Conservation (phyloP, 805 yeast genomes). For the Wickerhamiella nectarea region DNA sequence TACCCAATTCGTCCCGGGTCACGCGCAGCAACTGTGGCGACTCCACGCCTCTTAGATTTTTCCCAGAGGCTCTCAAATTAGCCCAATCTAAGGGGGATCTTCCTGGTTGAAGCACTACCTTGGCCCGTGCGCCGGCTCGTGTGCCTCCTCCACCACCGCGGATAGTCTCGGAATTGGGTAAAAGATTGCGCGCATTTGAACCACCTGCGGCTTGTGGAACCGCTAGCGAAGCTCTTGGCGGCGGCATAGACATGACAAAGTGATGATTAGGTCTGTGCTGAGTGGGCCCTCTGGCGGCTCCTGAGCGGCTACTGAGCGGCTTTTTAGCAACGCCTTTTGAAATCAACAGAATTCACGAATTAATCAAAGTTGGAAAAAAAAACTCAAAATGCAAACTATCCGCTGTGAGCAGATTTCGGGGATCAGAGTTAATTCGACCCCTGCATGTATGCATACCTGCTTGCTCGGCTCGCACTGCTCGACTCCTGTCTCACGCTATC, state of each 20-base stretch:
- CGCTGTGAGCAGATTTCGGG: no score
- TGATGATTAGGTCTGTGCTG: background rate
- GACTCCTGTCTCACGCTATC: no score
- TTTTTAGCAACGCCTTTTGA: no score
- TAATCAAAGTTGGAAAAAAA: no score
- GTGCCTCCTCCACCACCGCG: conserved; percentile 7
- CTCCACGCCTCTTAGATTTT: conserved; percentile 30
- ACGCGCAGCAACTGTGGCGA: conserved; percentile 21
- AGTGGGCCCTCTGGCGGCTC: background rate
- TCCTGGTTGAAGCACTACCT: conserved; percentile 60
- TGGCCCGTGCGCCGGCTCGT: conserved; percentile 27
- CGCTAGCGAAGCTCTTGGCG: background rate
- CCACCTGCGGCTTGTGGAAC: background rate
- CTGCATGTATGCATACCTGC: no score
- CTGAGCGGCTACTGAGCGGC: background rate
- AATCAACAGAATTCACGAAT: no score
- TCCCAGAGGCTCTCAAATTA: conserved; percentile 34
- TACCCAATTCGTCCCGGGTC: conserved; percentile 41
- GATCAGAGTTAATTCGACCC: no score
- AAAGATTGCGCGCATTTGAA: background rate
- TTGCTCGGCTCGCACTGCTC: no score
- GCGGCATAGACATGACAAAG: conserved; percentile 6
- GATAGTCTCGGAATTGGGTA: background rate
- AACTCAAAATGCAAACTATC: no score
- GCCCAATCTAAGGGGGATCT: conserved; percentile 88